Percentiles rank a stretch among this genome's conserved stretches.
These are phyloP conservation scores for Kurtzmaniella natalensis DNA, from an alignment of 1,139 yeast species.

Conservation along the genomic window DNA sequence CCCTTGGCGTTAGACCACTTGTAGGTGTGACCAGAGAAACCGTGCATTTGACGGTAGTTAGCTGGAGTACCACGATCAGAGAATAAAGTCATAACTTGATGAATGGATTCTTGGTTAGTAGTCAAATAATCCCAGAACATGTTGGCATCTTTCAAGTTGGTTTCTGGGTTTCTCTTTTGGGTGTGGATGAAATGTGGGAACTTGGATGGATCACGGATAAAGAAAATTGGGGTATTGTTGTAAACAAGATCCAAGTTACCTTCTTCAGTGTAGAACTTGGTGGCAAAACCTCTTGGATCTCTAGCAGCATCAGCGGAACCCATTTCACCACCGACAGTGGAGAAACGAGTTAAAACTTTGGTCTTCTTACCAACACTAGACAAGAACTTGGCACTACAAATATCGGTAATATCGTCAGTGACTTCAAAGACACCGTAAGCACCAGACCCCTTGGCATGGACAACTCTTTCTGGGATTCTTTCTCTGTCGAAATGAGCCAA, in stretches of 20 bases:
- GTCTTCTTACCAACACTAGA: constrained; percentile 75
- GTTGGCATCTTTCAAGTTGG: constrained; percentile 73
- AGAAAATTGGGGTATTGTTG: constrained; percentile 87
- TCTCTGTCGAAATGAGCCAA: constrained; percentile 84
- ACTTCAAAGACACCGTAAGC: constrained; percentile 78
- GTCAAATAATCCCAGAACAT: constrained; percentile 70
- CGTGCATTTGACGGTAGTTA: constrained; percentile 61
- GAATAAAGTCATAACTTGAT: constrained; percentile 59
- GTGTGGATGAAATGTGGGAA: constrained; percentile 89
- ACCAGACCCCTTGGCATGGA: constrained; percentile 88
- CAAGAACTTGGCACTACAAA: constrained; percentile 67
- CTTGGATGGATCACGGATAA: constrained; percentile 81
- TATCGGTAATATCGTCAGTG: constrained; percentile 76
- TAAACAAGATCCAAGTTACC: constrained; percentile 86
- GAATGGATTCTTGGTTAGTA: constrained; percentile 58
- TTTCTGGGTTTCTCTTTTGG: constrained; percentile 75
- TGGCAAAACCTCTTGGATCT: constrained; percentile 86
- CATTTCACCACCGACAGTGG: constrained; percentile 85
- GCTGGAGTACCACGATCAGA: constrained; percentile 71
- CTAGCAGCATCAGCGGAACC: constrained; percentile 86
- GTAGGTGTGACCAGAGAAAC: constrained; percentile 70
- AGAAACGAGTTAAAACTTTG: constrained; percentile 68
- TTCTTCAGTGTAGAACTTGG: constrained; percentile 81
- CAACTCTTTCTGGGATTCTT: constrained; percentile 86
- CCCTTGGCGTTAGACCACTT: constrained; percentile 65